Base-by-base conservation (phyloP, 192 early-diverging fungal species). In the Coemansia sp. region DNA sequence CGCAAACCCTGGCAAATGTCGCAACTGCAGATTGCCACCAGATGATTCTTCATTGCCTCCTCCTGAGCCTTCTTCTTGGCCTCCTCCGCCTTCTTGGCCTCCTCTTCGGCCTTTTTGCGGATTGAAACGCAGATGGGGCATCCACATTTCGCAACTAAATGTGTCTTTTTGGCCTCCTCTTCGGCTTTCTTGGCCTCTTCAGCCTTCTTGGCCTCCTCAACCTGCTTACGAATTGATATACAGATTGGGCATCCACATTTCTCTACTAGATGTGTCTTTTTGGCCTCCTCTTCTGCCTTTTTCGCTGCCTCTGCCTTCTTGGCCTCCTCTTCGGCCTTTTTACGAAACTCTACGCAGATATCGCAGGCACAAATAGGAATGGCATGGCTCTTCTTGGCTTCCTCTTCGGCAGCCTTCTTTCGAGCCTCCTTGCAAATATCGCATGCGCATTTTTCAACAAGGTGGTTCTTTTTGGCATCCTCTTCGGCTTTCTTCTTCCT, bases 171-270 rank as follows among this genome's bases (percentile, higher is more conserved):
- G 13, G 42, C 42, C 15, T 14, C 42, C 2, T 44, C 42, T 3
- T 8, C n/a, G 9, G 42, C 42, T 18, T 44, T 44, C 42, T 44
- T 44, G 13, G 42, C 42, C 42, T 44, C 42, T 18, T 44, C 48
- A 11, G 52, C 67, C 55, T 70, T 70, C 45, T 58, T 63, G 16
- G 61, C 70, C 3, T 62, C 60, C 13, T 48, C 46, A 2, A 21
- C 46, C 20, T 23, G 11, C 14, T 26, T 12, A 39, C 43, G 42
- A 19, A 65, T 57, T 6, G n/a, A 38, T 40, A 53, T 61, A 50
- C 70, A 72, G 1, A 26, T 57, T 11, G 31, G 58, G 21, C 70
- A 72, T 1, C 30, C 53, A 59, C 70, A 72, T 23, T 52, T 50
- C 5, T 44, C 48, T 7, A 77, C 55, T 0, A 44, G 18, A 16